These are phyloP conservation scores for Paracamarosporium sp. DNA, from an alignment of 2,329 filamentous ascomycete species.

Conservation along the genomic window DNA sequence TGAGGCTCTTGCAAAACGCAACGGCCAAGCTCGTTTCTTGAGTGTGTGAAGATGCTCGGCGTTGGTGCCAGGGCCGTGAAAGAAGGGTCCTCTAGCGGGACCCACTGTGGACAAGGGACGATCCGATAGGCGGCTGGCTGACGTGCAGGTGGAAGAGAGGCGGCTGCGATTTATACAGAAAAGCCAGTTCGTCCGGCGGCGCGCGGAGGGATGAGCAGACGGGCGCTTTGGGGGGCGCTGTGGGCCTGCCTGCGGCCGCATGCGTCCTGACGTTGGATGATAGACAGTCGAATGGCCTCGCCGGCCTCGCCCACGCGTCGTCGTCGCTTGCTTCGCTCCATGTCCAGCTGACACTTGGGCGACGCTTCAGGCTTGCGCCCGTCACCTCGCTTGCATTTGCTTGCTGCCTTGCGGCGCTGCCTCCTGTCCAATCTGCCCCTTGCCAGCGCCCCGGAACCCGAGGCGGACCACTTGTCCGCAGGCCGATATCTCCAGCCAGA, in stretches of 20 bases:
- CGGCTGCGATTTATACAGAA: background rate
- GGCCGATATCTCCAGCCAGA: constrained; percentile 4
- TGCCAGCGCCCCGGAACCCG: background rate
- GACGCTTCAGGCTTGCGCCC: background rate
- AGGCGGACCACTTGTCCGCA: background rate
- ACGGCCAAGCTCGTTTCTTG: constrained; percentile 7
- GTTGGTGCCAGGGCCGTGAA: background rate
- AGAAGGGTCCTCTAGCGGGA: background rate
- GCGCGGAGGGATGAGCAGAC: background rate
- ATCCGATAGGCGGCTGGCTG: background rate
- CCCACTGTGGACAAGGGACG: background rate
- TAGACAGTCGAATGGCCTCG: constrained; percentile 18
- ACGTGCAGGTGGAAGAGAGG: background rate
- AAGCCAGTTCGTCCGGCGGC: background rate
- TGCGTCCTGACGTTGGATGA: background rate
- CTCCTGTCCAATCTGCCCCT: background rate
- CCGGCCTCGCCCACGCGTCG: constrained; percentile 17
- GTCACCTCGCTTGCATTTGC: background rate
- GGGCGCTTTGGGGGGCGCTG: background rate
- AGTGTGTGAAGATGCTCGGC: background rate
- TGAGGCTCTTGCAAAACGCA: constrained; percentile 4
- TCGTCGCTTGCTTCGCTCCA: background rate
- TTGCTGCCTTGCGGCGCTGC: background rate
- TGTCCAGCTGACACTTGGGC: constrained; percentile 11
- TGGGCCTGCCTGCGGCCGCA: background rate